A percentile compares a stretch with the other conserved stretches of the same genome.
These are phyloP conservation scores for Hypoxylon sp. DNA, from an alignment of 2,329 filamentous ascomycete species.

Conservation along the genomic window DNA sequence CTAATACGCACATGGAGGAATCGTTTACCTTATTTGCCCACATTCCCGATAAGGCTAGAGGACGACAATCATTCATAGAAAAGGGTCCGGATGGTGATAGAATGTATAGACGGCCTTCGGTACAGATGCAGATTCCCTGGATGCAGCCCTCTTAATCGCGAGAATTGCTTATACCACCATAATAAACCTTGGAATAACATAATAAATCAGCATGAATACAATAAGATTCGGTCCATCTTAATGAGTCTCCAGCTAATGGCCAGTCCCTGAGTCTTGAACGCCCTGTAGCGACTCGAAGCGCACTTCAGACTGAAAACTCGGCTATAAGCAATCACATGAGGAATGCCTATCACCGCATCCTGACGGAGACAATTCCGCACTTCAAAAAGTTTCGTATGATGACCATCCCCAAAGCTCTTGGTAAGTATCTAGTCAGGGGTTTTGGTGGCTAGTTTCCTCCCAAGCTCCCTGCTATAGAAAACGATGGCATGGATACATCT, in stretches of 20 bases:
- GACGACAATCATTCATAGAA: neutral
- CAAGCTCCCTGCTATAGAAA: too few species aligned
- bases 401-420: neutral
- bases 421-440: neutral
- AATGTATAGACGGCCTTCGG: conserved; percentile 9
- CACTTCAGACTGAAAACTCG: neutral
- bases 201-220: neutral
- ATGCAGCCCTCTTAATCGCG: neutral
- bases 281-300: neutral
- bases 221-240: neutral
- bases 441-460: neutral
- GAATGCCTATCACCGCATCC: too few species aligned
- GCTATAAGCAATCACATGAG: neutral
- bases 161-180: neutral
- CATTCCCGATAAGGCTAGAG: conserved; percentile 4
- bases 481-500: neutral
- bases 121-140: conserved; percentile 17
- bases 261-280: neutral
- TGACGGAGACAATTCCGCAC: too few species aligned
- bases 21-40: conserved; percentile 29
- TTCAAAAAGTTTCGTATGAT: neutral
- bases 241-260: neutral
- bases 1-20: neutral
- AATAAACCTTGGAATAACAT: neutral
- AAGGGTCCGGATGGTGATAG: conserved; percentile 2